Evolutionary conservation across 805 yeast genomes (phyloP).

Genomic region (Yarrowia sp.): DNA sequence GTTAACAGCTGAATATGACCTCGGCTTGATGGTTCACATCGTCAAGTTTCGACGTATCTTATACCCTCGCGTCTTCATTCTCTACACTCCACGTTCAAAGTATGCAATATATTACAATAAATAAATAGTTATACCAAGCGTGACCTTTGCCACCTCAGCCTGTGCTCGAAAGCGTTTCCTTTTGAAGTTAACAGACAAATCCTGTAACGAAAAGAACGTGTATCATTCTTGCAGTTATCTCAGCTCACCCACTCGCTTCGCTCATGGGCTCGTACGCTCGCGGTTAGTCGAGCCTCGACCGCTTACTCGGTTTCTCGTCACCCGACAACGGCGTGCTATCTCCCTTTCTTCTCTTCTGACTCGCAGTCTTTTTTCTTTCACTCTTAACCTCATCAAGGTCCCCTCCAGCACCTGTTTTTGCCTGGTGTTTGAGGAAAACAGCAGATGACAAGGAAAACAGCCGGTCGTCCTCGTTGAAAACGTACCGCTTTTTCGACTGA

Average conservation of each 20-base stretch:
- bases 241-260: not conserved
- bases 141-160: not conserved
- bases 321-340: slow-evolving; percentile 25
- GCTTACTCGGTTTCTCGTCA: slow-evolving; percentile 22
- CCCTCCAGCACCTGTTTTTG: slow-evolving; percentile 46
- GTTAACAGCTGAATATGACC: too few relatives aligned
- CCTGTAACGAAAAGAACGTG: too few relatives aligned
- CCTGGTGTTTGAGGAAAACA: slow-evolving; percentile 60
- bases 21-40: too few relatives aligned
- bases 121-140: slow-evolving; percentile 7
- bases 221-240: too few relatives aligned
- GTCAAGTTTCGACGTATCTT: too few relatives aligned
- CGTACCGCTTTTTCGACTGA: slow-evolving; percentile 58
- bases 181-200: too few relatives aligned
- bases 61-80: too few relatives aligned
- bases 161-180: not conserved
- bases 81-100: too few relatives aligned
- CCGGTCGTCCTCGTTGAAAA: slow-evolving; percentile 71
- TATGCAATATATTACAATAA: not conserved
- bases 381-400: slow-evolving; percentile 44
- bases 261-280: not conserved
- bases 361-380: slow-evolving; percentile 12
- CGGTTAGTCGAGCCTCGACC: slow-evolving; percentile 5
- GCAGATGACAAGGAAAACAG: slow-evolving; percentile 80
- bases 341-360: slow-evolving; percentile 28